A percentile compares a stretch with the other conserved stretches of the same genome.
These are phyloP conservation scores for Pestalotiopsis sp. DNA, from an alignment of 2,329 filamentous ascomycete genomes.

Conservation along the genomic window DNA sequence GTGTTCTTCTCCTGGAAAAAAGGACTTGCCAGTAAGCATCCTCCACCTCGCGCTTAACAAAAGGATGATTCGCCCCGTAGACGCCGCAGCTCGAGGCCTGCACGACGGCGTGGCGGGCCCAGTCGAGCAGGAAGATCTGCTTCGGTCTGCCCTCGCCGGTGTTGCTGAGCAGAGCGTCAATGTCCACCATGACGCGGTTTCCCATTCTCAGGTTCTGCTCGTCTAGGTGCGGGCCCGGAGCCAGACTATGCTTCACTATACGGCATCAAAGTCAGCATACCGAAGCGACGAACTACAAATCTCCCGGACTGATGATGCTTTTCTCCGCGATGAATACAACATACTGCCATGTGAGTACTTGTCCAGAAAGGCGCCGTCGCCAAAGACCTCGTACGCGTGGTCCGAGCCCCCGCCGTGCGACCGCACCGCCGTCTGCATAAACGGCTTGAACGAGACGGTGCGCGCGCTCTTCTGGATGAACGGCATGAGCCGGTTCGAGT, in stretches of 20 bases:
- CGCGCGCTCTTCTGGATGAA: slow-evolving; percentile 9
- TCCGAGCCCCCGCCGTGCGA: not conserved
- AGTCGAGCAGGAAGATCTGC: slow-evolving; percentile 13
- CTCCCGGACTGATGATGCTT: too few species aligned
- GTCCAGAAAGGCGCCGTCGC: not conserved
- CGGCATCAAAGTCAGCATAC: not conserved
- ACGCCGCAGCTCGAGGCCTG: slow-evolving; percentile 16
- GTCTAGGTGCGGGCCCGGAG: slow-evolving; percentile 8
- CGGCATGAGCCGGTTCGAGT: slow-evolving; percentile 8
- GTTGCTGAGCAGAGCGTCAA: not conserved
- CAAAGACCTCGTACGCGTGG: not conserved
- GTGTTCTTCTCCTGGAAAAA: not conserved
- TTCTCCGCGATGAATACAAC: not conserved
- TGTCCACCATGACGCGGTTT: slow-evolving; percentile 2
- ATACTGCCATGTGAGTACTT: not conserved
- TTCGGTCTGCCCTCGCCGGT: not conserved
- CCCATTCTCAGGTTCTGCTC: slow-evolving; percentile 10
- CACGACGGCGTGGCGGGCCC: slow-evolving; percentile 16
- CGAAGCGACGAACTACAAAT: not conserved
- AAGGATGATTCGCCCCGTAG: slow-evolving; percentile 17
- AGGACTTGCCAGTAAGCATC: slow-evolving; percentile 16
- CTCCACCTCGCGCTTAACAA: slow-evolving; percentile 17
- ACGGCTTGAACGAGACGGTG: slow-evolving; percentile 8
- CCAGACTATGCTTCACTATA: not conserved
- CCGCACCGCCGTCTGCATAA: not conserved